Base-by-base conservation (phyloP, 768 basidiomycete genomes). In the Lactarius psammicola region DNA sequence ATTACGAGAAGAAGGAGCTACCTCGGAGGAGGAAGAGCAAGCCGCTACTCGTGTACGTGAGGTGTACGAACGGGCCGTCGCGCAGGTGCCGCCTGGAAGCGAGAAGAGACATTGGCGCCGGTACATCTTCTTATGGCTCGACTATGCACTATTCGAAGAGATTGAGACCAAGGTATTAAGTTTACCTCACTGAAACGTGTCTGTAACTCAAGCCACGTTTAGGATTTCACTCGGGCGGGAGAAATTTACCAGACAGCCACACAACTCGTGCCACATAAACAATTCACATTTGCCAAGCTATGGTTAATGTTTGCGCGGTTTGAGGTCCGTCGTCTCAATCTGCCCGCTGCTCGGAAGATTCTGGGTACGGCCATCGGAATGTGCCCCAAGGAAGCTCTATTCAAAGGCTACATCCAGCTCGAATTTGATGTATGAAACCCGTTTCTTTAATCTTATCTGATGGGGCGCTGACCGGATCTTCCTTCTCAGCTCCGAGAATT, bases 81-180 rank as follows among this genome's bases (percentile, higher is more conserved):
- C 94, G 15, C 94, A 98, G 74, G 91, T 98, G 0, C 97, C 97
- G 15, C 96, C 96, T 6, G 94, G 94, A 4, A 83, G 81, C 30
- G 95, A 98, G 77, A 99, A 99, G 78, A 80, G 95, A 60, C 89
- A 93, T 76, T 94, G 92, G 92, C 79, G 93, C 69, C 79, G 92
- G 65, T 94, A 94, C 74, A 91, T 94, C 51, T 94, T 94, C 80
- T 73, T 97, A 9, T 98, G 95, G 95, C 74, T 98, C 38, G 87
- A 95, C 74, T 99, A 99, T 78, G 95, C 97, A 0, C 75, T 97
- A 42, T 98, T 98, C 67, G 97, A 99, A 76, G 97, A 99, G 78
- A 88, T 94, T 44, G 95, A 98, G 67, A 90, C 89, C 2, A 94
- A 94, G 86, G 94, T 91, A 66, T 40, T 65, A 44, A 26, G 13